Percentiles rank a stretch among this genome's conserved stretches.
phyloP scores from a whole-genome alignment of 2,329 filamentous ascomycete genomes.

The Diaporthe longicolla region DNA sequence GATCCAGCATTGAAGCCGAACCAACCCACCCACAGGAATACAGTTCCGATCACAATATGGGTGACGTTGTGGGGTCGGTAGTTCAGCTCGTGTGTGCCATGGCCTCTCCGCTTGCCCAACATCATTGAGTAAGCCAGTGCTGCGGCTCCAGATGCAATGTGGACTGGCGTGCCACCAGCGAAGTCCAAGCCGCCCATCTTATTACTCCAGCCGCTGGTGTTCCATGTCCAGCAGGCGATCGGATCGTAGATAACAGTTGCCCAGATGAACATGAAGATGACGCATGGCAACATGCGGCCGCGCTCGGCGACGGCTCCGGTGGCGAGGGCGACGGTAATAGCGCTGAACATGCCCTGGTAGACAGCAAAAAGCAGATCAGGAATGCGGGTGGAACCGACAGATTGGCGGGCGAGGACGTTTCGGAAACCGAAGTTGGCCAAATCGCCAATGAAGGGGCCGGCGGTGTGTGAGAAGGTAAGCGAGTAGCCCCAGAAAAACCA shows the following conservation, averaged over 20 bases:
- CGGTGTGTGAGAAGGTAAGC: conserved; percentile 83
- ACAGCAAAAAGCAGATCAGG: conserved; percentile 89
- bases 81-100: conserved; percentile 90
- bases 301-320: conserved; percentile 89
- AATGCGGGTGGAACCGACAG: conserved; percentile 79
- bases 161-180: conserved; percentile 90
- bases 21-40: conserved; percentile 96
- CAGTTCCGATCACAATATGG: conserved; percentile 91
- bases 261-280: conserved; percentile 96
- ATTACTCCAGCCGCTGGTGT: conserved; percentile 83
- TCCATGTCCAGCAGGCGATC: conserved; percentile 97
- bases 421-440: conserved; percentile 85
- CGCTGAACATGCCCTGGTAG: conserved; percentile 91
- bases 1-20: conserved; percentile 95
- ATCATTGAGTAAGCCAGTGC: conserved; percentile 93
- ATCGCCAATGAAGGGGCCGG: conserved; percentile 82
- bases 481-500: conserved; percentile 97
- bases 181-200: conserved; percentile 88
- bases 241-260: conserved; percentile 91
- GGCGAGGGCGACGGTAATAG: conserved; percentile 87
- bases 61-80: conserved; percentile 95
- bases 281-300: conserved; percentile 87
- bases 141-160: conserved; percentile 86
- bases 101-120: conserved; percentile 87
- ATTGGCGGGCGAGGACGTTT: conserved; percentile 81